These are phyloP conservation scores for Colletotrichum filicis DNA, from an alignment of 2,329 filamentous ascomycete genomes.

Conservation along the genomic window DNA sequence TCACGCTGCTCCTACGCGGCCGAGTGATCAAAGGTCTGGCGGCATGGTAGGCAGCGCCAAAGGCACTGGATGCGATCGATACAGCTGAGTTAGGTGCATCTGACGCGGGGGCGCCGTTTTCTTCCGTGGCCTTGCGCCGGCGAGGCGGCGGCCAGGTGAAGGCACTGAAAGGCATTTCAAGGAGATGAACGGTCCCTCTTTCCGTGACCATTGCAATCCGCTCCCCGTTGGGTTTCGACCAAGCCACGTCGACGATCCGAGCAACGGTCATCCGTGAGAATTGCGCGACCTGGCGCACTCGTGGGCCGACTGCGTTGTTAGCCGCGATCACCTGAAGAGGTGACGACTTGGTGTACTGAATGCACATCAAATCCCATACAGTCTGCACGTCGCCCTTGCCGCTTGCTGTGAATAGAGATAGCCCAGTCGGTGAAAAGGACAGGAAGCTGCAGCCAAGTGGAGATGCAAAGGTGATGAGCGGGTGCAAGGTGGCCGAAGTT, in stretches of 20 bases:
- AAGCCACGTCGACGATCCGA: slow-evolving; percentile 88
- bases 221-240: slow-evolving; percentile 85
- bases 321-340: slow-evolving; percentile 62
- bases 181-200: slow-evolving; percentile 92
- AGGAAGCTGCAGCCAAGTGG: slow-evolving; percentile 83
- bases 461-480: slow-evolving; percentile 76
- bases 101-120: slow-evolving; percentile 57
- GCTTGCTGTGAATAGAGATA: slow-evolving; percentile 82
- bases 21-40: slow-evolving; percentile 69
- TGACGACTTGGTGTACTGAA: slow-evolving; percentile 71
- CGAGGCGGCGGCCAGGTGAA: slow-evolving; percentile 88
- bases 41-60: slow-evolving; percentile 77
- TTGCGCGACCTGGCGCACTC: slow-evolving; percentile 85
- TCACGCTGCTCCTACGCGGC: slow-evolving; percentile 63
- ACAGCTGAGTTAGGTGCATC: slow-evolving; percentile 67
- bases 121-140: slow-evolving; percentile 56
- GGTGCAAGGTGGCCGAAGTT: slow-evolving; percentile 64
- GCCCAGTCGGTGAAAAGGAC: slow-evolving; percentile 79
- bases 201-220: slow-evolving; percentile 91
- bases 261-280: slow-evolving; percentile 94
- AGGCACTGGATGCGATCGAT: slow-evolving; percentile 75
- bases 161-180: slow-evolving; percentile 84
- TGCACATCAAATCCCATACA: slow-evolving; percentile 81
- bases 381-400: slow-evolving; percentile 86
- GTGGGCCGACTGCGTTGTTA: slow-evolving; percentile 59